A percentile compares a stretch with the other conserved stretches of the same genome.
Conservation (phyloP, 2,329 filamentous ascomycete species). For the Colletotrichum siamense region DNA sequence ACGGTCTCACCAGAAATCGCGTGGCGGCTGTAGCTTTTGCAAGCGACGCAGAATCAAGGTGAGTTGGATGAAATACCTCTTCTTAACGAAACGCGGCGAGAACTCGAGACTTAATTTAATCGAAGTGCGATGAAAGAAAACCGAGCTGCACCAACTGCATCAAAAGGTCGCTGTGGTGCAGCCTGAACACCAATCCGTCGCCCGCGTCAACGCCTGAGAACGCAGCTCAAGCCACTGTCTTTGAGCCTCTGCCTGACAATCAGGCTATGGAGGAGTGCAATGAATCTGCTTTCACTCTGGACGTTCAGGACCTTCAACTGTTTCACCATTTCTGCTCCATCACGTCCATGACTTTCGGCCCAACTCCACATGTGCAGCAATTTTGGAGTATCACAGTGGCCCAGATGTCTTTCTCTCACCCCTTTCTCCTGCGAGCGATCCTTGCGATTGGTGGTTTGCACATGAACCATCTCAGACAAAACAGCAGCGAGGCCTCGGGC, state of each 20-base stretch:
- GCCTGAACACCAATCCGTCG: not conserved
- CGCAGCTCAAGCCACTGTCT: rapidly evolving
- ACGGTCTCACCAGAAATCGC: not conserved
- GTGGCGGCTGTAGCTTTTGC: not conserved
- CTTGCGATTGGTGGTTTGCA: not conserved
- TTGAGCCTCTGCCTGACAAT: not conserved
- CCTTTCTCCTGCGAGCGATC: not conserved
- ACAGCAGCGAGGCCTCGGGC: not conserved
- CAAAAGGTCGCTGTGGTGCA: not conserved
- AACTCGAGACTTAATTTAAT: not conserved
- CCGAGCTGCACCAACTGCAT: not conserved
- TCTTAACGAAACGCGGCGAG: not conserved
- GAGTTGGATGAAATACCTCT: not conserved
- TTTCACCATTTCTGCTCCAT: not conserved
- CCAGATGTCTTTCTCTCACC: not conserved
- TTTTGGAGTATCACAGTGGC: not conserved
- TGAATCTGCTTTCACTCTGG: not conserved
- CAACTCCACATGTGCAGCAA: not conserved
- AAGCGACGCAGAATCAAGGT: not conserved
- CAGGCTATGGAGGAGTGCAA: not conserved
- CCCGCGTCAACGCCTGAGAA: not conserved
- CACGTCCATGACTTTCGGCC: not conserved
- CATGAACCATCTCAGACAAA: not conserved
- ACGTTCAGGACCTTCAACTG: not conserved
- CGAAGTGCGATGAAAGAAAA: not conserved